These are phyloP conservation scores for Quercus parvula DNA, from an alignment of 306 rosid species.

Conservation along the genomic window DNA sequence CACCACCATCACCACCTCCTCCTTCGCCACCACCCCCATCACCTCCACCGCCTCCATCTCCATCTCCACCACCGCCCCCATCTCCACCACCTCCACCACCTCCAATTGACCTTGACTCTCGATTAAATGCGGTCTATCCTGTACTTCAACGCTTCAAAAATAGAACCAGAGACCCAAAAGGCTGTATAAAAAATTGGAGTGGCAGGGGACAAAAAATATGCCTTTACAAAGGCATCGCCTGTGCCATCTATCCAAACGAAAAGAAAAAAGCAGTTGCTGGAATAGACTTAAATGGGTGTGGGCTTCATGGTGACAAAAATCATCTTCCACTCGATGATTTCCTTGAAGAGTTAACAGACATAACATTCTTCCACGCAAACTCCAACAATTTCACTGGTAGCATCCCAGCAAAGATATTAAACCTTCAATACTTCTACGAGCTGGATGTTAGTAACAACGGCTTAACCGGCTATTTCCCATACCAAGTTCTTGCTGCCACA, in stretches of 20 bases:
- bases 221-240: conserved; percentile 20
- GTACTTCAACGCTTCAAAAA: conserved; percentile 23
- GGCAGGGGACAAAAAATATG: rapidly evolving
- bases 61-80: neutral
- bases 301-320: neutral
- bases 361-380: conserved; percentile 67
- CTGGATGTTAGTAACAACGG: conserved; percentile 76
- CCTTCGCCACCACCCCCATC: no score
- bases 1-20: no score
- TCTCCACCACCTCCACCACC: neutral
- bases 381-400: conserved; percentile 51
- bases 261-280: conserved; percentile 24
- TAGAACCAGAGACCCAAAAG: neutral
- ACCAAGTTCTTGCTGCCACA: neutral
- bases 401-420: conserved; percentile 16
- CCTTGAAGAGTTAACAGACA: conserved; percentile 30
- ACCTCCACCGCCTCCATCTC: neutral
- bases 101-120: neutral
- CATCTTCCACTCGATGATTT: conserved; percentile 7
- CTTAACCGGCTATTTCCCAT: conserved; percentile 34
- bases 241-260: conserved; percentile 1
- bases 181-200: conserved; percentile 19
- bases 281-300: conserved; percentile 41
- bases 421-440: conserved; percentile 43
- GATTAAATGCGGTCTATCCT: conserved; percentile 14